Evolutionary conservation across 768 basidiomycete genomes (phyloP).

Genomic region (Mycena pura): DNA sequence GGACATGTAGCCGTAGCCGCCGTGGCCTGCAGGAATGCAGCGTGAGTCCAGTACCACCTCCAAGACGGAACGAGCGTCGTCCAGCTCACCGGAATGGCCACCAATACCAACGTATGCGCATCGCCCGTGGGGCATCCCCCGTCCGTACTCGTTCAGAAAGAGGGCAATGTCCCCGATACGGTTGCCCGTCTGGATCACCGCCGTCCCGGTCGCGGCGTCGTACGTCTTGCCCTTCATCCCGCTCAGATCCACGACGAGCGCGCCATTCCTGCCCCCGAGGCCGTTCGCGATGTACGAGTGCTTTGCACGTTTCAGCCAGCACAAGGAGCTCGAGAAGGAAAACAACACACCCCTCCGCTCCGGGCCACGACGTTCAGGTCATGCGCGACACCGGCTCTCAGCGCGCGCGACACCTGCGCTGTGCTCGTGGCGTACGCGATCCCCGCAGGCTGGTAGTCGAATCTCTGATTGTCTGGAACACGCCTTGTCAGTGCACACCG

Average conservation of each 20-base stretch:
- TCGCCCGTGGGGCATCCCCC: conserved; percentile 58
- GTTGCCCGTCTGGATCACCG: conserved; percentile 49
- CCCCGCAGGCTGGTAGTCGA: conserved; percentile 19
- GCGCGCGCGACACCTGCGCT: conserved; percentile 42
- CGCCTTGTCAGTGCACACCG: too few species aligned
- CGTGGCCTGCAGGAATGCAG: conserved; percentile 32
- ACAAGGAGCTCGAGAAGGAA: background rate
- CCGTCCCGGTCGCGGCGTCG: conserved; percentile 37
- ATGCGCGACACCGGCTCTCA: conserved; percentile 39
- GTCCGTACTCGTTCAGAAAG: conserved; percentile 42
- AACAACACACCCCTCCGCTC: conserved; percentile 47
- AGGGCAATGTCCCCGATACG: conserved; percentile 52
- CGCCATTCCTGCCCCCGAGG: conserved; percentile 53
- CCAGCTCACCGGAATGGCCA: conserved; percentile 51
- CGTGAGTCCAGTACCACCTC: too few species aligned
- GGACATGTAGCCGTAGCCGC: conserved; percentile 56
- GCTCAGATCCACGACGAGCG: conserved; percentile 52
- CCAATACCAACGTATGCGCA: conserved; percentile 60
- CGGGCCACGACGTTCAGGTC: conserved; percentile 47
- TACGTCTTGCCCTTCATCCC: conserved; percentile 46
- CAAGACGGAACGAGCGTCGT: too few species aligned
- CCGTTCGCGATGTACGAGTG: conserved; percentile 59
- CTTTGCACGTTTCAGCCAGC: too few species aligned
- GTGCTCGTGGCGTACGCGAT: conserved; percentile 42
- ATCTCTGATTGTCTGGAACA: background rate